phyloP scores from a whole-genome alignment of 1,284 basidiomycete genomes.

The Trichosporon sp. region DNA sequence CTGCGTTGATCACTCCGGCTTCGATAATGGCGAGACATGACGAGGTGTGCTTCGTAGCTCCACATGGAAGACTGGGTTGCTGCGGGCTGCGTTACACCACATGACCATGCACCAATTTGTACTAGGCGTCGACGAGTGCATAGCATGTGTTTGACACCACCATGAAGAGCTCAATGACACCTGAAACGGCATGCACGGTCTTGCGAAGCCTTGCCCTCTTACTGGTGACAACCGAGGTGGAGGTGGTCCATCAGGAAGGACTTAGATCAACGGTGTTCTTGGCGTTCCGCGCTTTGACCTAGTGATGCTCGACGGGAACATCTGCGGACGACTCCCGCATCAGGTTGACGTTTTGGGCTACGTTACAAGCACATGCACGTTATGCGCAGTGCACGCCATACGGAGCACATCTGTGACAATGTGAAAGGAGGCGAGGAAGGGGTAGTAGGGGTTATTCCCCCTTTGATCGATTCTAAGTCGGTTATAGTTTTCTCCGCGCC shows the following conservation, averaged over 20 bases:
- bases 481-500: neutral
- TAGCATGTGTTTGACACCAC: neutral
- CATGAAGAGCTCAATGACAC: neutral
- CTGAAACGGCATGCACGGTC: neutral
- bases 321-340: neutral
- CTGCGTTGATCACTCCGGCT: no score
- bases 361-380: neutral
- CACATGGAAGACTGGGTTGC: no score
- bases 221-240: conserved; percentile 15
- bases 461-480: neutral
- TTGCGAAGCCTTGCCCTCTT: neutral
- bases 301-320: neutral
- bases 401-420: neutral
- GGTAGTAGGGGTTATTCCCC: neutral
- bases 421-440: neutral
- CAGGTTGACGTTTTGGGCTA: neutral
- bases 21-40: no score
- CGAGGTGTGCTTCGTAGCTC: no score
- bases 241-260: neutral
- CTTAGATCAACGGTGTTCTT: neutral
- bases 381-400: neutral
- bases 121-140: neutral
- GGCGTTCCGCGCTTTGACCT: neutral
- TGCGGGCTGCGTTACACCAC: no score
- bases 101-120: no score